Conservation (phyloP, 805 yeast genomes). For the Cyberlindnera mycetangii region DNA sequence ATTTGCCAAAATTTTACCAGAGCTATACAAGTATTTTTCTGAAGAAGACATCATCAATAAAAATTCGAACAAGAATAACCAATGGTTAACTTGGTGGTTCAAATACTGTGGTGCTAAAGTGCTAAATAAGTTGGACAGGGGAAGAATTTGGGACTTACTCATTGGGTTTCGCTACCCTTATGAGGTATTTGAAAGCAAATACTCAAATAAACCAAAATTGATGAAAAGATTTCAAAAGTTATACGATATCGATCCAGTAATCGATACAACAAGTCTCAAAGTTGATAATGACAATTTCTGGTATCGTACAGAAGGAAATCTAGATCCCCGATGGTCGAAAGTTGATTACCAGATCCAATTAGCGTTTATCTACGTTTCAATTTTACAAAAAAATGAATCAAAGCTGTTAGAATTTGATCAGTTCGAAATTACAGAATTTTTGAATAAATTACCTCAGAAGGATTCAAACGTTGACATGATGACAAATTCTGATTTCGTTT, state of each 20-base stretch:
- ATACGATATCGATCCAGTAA: slow-evolving; percentile 12
- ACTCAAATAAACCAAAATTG: slow-evolving; percentile 16
- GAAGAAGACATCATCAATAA: slow-evolving; percentile 75
- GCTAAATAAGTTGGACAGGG: slow-evolving; percentile 77
- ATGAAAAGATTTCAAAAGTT: slow-evolving; percentile 23
- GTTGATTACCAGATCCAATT: slow-evolving; percentile 76
- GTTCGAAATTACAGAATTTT: slow-evolving; percentile 78
- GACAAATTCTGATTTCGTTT: slow-evolving; percentile 30
- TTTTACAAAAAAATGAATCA: slow-evolving; percentile 75
- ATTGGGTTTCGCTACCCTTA: slow-evolving; percentile 68
- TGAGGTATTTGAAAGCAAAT: slow-evolving; percentile 15
- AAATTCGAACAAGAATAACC: slow-evolving; percentile 55
- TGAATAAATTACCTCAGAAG: slow-evolving; percentile 43
- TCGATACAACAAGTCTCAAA: slow-evolving; percentile 4
- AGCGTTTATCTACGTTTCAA: slow-evolving; percentile 71
- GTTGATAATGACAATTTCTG: slow-evolving; percentile 20
- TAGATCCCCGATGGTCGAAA: slow-evolving; percentile 49
- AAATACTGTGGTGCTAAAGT: slow-evolving; percentile 87
- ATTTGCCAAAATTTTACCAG: slow-evolving; percentile 66
- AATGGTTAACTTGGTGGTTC: slow-evolving; percentile 95
- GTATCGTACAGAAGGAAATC: slow-evolving; percentile 20
- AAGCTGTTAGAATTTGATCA: slow-evolving; percentile 85
- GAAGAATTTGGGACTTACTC: slow-evolving; percentile 84
- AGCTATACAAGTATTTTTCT: slow-evolving; percentile 66
- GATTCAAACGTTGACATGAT: slow-evolving; percentile 25